Conservation (phyloP, 2,329 filamentous ascomycete species). For the Claviceps sp. region DNA sequence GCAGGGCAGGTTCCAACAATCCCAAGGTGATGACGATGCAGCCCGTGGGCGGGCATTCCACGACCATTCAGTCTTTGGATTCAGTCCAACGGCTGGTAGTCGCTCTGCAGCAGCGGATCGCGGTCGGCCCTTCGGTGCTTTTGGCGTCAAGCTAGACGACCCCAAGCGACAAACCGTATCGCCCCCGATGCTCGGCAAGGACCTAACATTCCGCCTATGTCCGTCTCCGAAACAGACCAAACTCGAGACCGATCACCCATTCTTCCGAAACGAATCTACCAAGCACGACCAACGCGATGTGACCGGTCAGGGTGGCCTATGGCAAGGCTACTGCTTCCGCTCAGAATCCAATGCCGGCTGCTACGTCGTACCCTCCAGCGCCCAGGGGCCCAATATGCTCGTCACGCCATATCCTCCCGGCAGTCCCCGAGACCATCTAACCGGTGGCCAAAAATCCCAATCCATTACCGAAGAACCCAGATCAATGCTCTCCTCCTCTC, state of each 20-base stretch:
- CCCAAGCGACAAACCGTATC: slow-evolving; percentile 38
- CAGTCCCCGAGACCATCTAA: slow-evolving; percentile 24
- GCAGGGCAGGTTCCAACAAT: not conserved
- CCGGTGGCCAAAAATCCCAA: slow-evolving; percentile 26
- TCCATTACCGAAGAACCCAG: slow-evolving; percentile 28
- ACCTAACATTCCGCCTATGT: slow-evolving; percentile 70
- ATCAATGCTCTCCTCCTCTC: slow-evolving; percentile 13
- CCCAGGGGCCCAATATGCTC: slow-evolving; percentile 35
- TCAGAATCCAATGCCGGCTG: slow-evolving; percentile 22
- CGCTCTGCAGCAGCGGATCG: slow-evolving; percentile 2
- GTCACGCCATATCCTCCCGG: slow-evolving; percentile 32
- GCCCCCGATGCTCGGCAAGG: slow-evolving; percentile 79
- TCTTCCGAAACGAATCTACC: slow-evolving; percentile 30
- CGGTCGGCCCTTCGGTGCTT: slow-evolving; percentile 29
- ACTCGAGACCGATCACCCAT: slow-evolving; percentile 64
- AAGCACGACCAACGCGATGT: slow-evolving; percentile 40
- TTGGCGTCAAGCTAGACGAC: slow-evolving; percentile 24
- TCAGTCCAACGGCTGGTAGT: not conserved
- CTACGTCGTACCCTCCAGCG: slow-evolving; percentile 27
- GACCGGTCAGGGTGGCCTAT: slow-evolving; percentile 52
- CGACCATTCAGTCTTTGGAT: slow-evolving; percentile 7
- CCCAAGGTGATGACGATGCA: not conserved
- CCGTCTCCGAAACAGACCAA: slow-evolving; percentile 72
- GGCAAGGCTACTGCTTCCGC: slow-evolving; percentile 58
- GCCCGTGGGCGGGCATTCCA: not conserved